Percentiles rank a stretch among this genome's conserved stretches.
phyloP scores from a whole-genome alignment of 306 rosid species.

The Quercus suber region DNA sequence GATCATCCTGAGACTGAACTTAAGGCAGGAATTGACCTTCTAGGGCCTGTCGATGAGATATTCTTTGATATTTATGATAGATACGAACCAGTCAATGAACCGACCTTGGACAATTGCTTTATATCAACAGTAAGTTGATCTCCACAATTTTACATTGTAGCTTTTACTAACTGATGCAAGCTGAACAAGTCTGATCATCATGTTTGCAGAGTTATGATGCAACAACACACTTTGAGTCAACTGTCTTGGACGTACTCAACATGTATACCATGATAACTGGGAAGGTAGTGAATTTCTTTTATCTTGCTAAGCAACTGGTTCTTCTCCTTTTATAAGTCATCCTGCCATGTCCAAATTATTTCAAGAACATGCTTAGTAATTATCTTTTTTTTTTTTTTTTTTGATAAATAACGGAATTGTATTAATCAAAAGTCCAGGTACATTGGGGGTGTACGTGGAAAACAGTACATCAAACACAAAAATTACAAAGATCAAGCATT shows the following conservation, averaged over 20 bases:
- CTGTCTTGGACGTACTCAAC: conserved; percentile 85
- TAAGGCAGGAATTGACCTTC: conserved; percentile 87
- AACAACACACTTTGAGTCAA: conserved; percentile 94
- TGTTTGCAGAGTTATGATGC: conserved; percentile 91
- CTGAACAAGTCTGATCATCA: neutral
- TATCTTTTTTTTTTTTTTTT: too few relatives aligned
- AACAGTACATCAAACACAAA: too few relatives aligned
- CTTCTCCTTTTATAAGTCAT: conserved; percentile 2
- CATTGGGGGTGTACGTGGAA: too few relatives aligned
- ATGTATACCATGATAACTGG: conserved; percentile 94
- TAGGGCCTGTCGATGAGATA: conserved; percentile 90
- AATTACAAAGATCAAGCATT: too few relatives aligned
- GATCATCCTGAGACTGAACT: conserved; percentile 80
- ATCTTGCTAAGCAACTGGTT: conserved; percentile 6
- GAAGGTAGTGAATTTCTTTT: conserved; percentile 49
- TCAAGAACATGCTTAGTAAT: neutral
- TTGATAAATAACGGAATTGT: too few relatives aligned
- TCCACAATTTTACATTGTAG: neutral
- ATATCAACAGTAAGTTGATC: conserved; percentile 67
- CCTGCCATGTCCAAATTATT: neutral
- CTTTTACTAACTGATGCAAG: neutral
- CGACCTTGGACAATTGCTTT: conserved; percentile 86
- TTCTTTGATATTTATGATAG: conserved; percentile 85
- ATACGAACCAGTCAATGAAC: conserved; percentile 89
- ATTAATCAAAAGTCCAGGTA: too few relatives aligned